phyloP scores from a whole-genome alignment of 2,329 filamentous ascomycete genomes.

The Fusarium xyrophilum region DNA sequence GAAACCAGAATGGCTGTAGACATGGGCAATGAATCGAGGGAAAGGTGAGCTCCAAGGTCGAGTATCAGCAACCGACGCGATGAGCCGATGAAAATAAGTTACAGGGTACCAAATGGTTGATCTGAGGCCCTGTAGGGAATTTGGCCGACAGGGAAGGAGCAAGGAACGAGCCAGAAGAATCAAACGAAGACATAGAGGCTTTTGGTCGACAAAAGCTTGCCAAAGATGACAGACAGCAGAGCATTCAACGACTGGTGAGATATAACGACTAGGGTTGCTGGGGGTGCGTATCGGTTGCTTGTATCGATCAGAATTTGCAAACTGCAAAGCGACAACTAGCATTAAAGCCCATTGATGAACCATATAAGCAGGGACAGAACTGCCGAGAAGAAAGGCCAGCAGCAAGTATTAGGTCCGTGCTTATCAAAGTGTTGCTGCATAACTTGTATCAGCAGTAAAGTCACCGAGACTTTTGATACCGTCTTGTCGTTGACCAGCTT shows the following conservation, averaged over 20 bases:
- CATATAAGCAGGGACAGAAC: background rate
- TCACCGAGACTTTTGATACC: background rate
- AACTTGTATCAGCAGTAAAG: background rate
- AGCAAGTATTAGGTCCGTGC: background rate
- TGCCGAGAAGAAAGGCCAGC: background rate
- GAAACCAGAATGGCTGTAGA: constrained; percentile 22
- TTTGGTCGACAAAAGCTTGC: background rate
- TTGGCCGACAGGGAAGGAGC: background rate
- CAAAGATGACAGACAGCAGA: background rate
- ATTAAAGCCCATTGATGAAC: background rate
- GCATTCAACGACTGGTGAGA: no score
- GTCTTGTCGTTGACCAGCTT: background rate
- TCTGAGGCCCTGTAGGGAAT: constrained; percentile 3
- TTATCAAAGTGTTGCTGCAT: background rate
- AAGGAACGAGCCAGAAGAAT: constrained; percentile 21
- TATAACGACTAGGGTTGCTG: background rate
- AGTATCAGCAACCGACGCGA: background rate
- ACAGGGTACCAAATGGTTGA: background rate
- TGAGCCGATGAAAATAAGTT: background rate
- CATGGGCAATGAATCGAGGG: constrained; percentile 10
- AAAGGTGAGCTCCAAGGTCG: background rate
- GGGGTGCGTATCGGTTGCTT: background rate
- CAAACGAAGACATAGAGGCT: constrained; percentile 22
- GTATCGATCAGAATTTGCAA: background rate
- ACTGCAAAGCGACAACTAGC: background rate